Evolutionary conservation across 129 eudicot species (phyloP).

Genomic region (Escallonia herrerae): DNA sequence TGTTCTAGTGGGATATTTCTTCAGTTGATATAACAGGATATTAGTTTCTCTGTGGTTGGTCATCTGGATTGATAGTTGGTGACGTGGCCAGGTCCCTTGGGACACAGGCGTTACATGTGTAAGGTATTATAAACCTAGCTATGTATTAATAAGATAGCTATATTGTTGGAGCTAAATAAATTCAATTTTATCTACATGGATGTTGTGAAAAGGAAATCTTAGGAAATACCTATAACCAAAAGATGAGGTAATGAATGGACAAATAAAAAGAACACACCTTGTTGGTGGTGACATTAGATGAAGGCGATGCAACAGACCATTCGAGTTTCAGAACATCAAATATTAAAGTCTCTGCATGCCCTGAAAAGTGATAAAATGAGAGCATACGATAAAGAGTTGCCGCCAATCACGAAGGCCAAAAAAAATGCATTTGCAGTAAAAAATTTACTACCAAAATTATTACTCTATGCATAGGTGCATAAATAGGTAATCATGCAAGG

Average conservation of each 20-base stretch:
- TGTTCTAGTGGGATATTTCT: no score
- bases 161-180: neutral
- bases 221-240: no score
- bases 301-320: slow-evolving; percentile 76
- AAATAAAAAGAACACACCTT: slow-evolving; percentile 40
- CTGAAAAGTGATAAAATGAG: slow-evolving; percentile 26
- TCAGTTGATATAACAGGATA: no score
- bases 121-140: no score
- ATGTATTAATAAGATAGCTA: no score
- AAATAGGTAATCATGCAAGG: no score
- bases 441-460: no score
- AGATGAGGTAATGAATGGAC: neutral
- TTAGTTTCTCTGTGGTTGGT: no score
- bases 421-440: neutral
- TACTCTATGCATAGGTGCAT: no score
- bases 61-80: no score
- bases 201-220: neutral
- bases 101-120: no score
- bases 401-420: neutral
- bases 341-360: slow-evolving; percentile 73
- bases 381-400: neutral
- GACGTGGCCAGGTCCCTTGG: no score
- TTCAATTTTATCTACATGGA: neutral
- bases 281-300: slow-evolving; percentile 65
- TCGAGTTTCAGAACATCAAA: slow-evolving; percentile 73